Percentiles rank a stretch among this genome's conserved stretches.
These are phyloP conservation scores for Telfairia occidentalis DNA, from an alignment of 331 rosid species.

Conservation along the genomic window DNA sequence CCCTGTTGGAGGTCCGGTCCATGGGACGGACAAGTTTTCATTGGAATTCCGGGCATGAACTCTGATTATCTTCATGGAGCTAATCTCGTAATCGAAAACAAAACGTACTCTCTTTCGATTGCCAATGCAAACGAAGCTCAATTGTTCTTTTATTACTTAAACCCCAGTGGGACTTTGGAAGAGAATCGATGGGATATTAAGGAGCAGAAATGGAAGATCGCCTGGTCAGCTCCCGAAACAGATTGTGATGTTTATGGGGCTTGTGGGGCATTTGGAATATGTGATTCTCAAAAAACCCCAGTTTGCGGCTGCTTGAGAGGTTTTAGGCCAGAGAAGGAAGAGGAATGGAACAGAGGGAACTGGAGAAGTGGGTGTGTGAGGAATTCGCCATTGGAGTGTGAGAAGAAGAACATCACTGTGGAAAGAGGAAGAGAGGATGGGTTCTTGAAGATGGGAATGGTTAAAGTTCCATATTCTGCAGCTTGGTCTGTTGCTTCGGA, in stretches of 20 bases:
- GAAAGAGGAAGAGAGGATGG: neutral
- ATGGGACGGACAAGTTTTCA: constrained; percentile 1
- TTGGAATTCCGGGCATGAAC: neutral
- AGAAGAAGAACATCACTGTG: neutral
- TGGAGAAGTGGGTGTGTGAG: constrained; percentile 11
- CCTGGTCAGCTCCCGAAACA: neutral
- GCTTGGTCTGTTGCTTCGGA: neutral
- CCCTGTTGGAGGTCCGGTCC: constrained; percentile 6
- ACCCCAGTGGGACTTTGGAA: neutral
- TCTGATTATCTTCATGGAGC: neutral
- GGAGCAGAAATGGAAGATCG: neutral
- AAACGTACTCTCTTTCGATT: neutral
- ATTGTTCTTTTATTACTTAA: neutral
- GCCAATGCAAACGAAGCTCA: neutral
- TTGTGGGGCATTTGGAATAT: neutral
- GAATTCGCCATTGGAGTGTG: neutral
- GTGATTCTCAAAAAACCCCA: neutral
- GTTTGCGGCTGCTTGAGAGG: constrained; percentile 3
- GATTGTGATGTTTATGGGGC: constrained; percentile 11
- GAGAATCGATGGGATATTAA: neutral
- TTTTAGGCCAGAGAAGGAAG: neutral
- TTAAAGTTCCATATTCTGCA: constrained; percentile 10
- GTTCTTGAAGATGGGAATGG: neutral
- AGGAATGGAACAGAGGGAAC: neutral
- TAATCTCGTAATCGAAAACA: constrained; percentile 4